phyloP scores from a whole-genome alignment of 164 flowering plant genomes.

The Akebia trifoliata region DNA sequence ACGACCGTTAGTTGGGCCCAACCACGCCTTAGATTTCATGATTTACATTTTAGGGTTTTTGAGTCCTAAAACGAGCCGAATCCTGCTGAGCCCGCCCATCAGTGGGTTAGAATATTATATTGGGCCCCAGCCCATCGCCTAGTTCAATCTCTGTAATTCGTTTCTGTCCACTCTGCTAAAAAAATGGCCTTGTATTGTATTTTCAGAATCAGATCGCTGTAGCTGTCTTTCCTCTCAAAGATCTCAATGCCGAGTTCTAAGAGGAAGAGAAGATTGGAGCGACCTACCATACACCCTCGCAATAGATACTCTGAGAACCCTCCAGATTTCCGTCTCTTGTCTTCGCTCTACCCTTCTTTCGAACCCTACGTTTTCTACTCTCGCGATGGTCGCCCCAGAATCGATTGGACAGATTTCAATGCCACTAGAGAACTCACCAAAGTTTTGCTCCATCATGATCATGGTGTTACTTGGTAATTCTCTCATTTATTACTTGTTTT shows the following conservation, averaged over 20 bases:
- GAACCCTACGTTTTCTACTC: slow-evolving; percentile 59
- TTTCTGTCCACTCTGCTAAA: too few species aligned
- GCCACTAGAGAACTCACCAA: slow-evolving; percentile 92
- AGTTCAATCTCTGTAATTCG: neutral
- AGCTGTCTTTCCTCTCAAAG: too few species aligned
- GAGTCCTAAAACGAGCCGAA: too few species aligned
- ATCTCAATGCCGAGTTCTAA: slow-evolving; percentile 43
- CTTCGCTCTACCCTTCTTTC: slow-evolving; percentile 79
- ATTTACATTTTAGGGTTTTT: too few species aligned
- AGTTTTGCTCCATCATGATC: slow-evolving; percentile 76
- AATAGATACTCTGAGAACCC: slow-evolving; percentile 73
- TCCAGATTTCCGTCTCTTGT: slow-evolving; percentile 68
- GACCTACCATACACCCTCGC: slow-evolving; percentile 63
- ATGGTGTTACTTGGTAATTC: slow-evolving; percentile 59
- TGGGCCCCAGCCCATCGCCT: too few species aligned
- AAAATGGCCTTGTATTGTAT: too few species aligned
- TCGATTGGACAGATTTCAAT: slow-evolving; percentile 94
- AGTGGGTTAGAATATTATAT: too few species aligned
- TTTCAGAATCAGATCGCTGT: too few species aligned
- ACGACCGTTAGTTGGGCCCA: too few species aligned
- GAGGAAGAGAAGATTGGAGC: slow-evolving; percentile 35
- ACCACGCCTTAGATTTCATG: too few species aligned
- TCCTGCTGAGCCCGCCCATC: too few species aligned
- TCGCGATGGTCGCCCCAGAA: slow-evolving; percentile 53
- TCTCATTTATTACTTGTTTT: neutral